A percentile compares a stretch with the other conserved stretches of the same genome.
These are phyloP conservation scores for Elongisporangium anandrum DNA, from an alignment of 352 stramenopile species.

Conservation along the genomic window DNA sequence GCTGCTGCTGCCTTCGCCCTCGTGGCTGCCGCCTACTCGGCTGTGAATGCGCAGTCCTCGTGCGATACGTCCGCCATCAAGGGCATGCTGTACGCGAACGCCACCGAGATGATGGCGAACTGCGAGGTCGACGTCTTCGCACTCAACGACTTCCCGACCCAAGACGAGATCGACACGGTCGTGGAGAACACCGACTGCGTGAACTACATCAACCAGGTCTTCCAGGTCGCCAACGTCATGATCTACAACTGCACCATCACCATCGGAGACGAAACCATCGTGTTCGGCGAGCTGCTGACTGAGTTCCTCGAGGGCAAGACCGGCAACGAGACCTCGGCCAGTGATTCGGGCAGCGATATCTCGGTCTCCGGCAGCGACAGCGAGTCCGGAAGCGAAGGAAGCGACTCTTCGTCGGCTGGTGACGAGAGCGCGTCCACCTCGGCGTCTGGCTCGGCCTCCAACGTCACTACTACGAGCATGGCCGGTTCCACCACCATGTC, in stretches of 20 bases:
- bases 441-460: constrained; percentile 3
- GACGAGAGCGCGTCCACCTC: constrained; percentile 12
- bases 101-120: constrained; percentile 31
- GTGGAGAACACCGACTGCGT: constrained; percentile 48
- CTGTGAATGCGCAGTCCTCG: constrained; percentile 14
- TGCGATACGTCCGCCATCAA: constrained; percentile 54
- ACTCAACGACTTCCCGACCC: constrained; percentile 31
- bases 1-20: constrained; percentile 8
- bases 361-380: constrained; percentile 23
- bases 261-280: constrained; percentile 30
- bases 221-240: constrained; percentile 42
- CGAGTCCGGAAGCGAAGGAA: constrained; percentile 9
- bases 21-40: constrained; percentile 13
- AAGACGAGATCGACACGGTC: constrained; percentile 34
- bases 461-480: not conserved
- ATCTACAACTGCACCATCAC: constrained; percentile 42
- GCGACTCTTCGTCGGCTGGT: constrained; percentile 5
- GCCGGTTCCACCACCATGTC: not conserved
- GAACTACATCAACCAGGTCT: constrained; percentile 69
- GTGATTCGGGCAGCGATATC: constrained; percentile 16
- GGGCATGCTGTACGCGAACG: constrained; percentile 41
- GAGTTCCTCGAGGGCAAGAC: constrained; percentile 52
- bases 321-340: constrained; percentile 55
- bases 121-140: constrained; percentile 49
- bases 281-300: constrained; percentile 35